Percentiles rank a stretch among this genome's conserved stretches.
Evolutionary conservation across 805 yeast genomes (phyloP).

Genomic region (Pichia membranifaciens): DNA sequence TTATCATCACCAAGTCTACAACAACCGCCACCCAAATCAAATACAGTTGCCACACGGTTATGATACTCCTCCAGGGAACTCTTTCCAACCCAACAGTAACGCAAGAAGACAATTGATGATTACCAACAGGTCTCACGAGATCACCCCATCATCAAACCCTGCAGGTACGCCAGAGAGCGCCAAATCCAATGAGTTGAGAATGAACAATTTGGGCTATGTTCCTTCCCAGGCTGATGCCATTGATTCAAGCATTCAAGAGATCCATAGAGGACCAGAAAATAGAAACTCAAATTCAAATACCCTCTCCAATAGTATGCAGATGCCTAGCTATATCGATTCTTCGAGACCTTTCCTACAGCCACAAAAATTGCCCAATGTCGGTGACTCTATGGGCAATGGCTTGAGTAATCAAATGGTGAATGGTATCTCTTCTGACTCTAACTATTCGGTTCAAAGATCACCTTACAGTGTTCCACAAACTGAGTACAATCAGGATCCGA

Average conservation of each 20-base stretch:
- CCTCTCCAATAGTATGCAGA: background rate
- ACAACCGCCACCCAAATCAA: background rate
- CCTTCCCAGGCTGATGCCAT: constrained; percentile 4
- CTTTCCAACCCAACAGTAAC: constrained; percentile 8
- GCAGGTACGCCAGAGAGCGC: constrained; percentile 3
- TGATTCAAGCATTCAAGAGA: constrained; percentile 26
- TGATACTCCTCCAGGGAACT: background rate
- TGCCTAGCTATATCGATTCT: constrained; percentile 10
- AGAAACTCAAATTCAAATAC: background rate
- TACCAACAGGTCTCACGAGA: constrained; percentile 22
- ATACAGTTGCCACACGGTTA: background rate
- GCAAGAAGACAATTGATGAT: constrained; percentile 23
- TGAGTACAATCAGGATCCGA: background rate
- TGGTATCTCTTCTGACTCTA: background rate
- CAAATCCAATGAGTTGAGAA: constrained; percentile 7
- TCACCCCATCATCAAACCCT: constrained; percentile 1
- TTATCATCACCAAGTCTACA: too few relatives aligned
- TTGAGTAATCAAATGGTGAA: background rate
- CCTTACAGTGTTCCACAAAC: background rate
- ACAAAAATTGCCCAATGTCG: background rate
- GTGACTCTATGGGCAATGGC: background rate
- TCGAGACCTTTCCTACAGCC: constrained; percentile 3
- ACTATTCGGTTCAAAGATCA: background rate
- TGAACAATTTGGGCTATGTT: constrained; percentile 5
- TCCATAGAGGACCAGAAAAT: constrained; percentile 27